Evolutionary conservation across 202 grass and related monocot genomes (phyloP), one percentile per base, ranked within the genome.

Genomic region (Brachypodium distachyon): DNA sequence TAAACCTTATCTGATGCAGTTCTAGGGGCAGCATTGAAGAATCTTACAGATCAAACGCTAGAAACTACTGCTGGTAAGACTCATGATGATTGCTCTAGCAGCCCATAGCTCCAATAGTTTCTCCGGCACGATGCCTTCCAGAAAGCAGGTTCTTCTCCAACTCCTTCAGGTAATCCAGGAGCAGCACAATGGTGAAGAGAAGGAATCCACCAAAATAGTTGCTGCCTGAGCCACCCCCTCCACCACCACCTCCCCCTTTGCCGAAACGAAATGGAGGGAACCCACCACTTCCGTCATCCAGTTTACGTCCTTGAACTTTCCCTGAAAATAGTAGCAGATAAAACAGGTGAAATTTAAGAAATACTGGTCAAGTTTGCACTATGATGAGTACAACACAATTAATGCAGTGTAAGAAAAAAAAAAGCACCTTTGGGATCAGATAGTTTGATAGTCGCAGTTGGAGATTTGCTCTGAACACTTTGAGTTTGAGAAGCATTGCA

Each of bases 401-500:
- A 52, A 51, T 50, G 40, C 2, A 33, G 26, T 41, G 25, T 16
- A 22, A 12, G 7, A 63, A 61, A 54, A 17, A 38, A 19, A 29
- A 14, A 28, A 27, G 69, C 81, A 88, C 81, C 86, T 76, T 88
- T 84, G 63, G 82, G 73, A 26, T 88, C 86, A 49, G 78, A 81
- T 51, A 81, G 81, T 36, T 84, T 58, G 22, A 71, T 48, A 54
- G 86, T 84, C 26, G 70, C 76, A 41, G 81, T 76, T 64, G 86
- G 80, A 14, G 81, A 84, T 50, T 88, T 88, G 76, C 73, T 66
- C 50, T 84, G 86, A 60, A 63, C 56, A 7, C 81, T 84, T 76
- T 88, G 86, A 14, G 86, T 88, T 76, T 88, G 86, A 58, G 86
- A 73, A 46, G 85, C 81, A 1, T 76, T 80, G 71, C 86, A 88